Evolutionary conservation across 192 early-diverging fungal species (phyloP).

Genomic region (Coemansia sp.): DNA sequence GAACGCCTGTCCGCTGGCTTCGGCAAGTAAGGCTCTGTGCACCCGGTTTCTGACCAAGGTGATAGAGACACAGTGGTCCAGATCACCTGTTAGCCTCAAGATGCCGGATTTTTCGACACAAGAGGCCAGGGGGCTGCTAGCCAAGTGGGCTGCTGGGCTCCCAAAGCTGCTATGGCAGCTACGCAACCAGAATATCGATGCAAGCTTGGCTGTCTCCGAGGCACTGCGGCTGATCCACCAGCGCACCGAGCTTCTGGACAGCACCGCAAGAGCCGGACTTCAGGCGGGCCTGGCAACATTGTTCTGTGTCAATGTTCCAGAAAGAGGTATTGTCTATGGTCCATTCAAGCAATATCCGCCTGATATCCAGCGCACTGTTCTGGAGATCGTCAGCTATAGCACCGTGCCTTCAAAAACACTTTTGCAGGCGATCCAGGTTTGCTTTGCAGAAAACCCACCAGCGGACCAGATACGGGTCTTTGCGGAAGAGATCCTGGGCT

Average conservation of each 20-base stretch:
- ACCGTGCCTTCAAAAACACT: slow-evolving; percentile 20
- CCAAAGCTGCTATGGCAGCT: slow-evolving; percentile 55
- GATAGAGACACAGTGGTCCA: slow-evolving; percentile 38
- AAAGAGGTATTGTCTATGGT: slow-evolving; percentile 43
- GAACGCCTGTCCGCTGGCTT: slow-evolving; percentile 19
- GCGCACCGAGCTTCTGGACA: slow-evolving; percentile 43
- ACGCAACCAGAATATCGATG: slow-evolving; percentile 40
- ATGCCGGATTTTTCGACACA: slow-evolving; percentile 15
- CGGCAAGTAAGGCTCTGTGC: slow-evolving; percentile 41
- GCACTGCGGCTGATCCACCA: slow-evolving; percentile 40
- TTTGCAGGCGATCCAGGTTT: slow-evolving; percentile 25
- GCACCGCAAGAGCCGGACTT: slow-evolving; percentile 13
- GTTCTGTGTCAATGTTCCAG: slow-evolving; percentile 48
- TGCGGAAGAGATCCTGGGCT: slow-evolving; percentile 14
- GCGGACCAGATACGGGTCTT: slow-evolving; percentile 13
- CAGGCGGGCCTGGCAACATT: slow-evolving; percentile 44
- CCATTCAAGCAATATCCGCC: slow-evolving; percentile 44
- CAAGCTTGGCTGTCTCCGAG: slow-evolving; percentile 29
- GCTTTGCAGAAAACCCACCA: slow-evolving; percentile 9
- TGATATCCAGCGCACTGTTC: slow-evolving; percentile 32
- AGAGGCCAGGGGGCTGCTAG: slow-evolving; percentile 13
- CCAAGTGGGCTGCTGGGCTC: slow-evolving; percentile 38
- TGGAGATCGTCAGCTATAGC: slow-evolving; percentile 36
- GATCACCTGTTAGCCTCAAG: slow-evolving; percentile 1
- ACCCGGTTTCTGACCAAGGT: slow-evolving; percentile 32